These are phyloP conservation scores for Picea abies DNA, from an alignment of 83 land plant species.

Conservation along the genomic window DNA sequence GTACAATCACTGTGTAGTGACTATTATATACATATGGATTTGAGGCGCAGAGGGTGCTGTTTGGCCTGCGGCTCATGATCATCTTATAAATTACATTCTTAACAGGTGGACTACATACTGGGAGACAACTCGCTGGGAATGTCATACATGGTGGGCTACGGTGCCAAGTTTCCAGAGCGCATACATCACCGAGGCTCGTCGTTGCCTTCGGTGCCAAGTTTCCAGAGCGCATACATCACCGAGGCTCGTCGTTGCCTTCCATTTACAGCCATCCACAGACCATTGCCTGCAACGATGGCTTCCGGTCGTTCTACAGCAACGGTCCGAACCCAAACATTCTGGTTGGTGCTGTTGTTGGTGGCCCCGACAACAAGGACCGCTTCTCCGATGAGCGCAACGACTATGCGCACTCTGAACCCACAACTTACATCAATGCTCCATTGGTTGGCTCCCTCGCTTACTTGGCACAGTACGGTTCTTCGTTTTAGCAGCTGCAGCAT, in stretches of 20 bases:
- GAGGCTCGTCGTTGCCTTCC: conserved; percentile 43
- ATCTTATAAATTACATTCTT: no score
- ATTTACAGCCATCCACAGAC: conserved; percentile 25
- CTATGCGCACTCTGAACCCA: conserved; percentile 38
- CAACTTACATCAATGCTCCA: conserved; percentile 60
- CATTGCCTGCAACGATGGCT: conserved; percentile 72
- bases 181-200: no score
- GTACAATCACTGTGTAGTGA: neutral
- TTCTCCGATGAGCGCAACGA: conserved; percentile 33
- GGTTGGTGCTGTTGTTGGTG: conserved; percentile 48
- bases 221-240: conserved; percentile 45
- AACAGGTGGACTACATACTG: no score
- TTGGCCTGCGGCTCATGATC: no score
- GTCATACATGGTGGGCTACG: no score
- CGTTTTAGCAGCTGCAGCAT: no score
- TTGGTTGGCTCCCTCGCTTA: conserved; percentile 42
- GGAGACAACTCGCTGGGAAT: no score
- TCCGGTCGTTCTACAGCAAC: conserved; percentile 22
- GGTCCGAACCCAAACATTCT: conserved; percentile 42
- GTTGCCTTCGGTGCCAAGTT: conserved; percentile 22
- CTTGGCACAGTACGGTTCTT: neutral
- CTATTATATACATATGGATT: conserved; percentile 19
- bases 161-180: no score
- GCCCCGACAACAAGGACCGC: conserved; percentile 38
- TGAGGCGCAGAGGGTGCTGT: no score